These are phyloP conservation scores for Daldinia loculata DNA, from an alignment of 495 filamentous ascomycete species.

Conservation along the genomic window DNA sequence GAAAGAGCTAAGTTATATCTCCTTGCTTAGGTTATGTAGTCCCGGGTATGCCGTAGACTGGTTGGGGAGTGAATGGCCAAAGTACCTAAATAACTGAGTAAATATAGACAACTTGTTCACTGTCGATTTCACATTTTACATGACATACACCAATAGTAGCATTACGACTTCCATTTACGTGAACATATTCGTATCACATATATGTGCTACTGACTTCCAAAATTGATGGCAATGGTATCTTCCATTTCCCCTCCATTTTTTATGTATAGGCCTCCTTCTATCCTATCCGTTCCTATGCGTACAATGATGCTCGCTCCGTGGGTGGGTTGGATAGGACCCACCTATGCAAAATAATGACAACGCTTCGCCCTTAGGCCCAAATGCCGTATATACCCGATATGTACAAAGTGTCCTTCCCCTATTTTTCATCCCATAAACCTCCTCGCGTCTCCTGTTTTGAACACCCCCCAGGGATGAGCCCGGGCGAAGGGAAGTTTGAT, in stretches of 20 bases:
- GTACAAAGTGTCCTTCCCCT: background rate
- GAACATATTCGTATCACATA: background rate
- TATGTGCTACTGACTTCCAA: background rate
- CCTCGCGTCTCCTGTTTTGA: background rate
- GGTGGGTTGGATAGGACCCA: background rate
- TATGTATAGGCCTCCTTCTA: slow-evolving; percentile 4
- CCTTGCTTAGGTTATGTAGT: too few species aligned
- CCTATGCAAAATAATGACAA: slow-evolving; percentile 24
- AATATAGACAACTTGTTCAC: too few species aligned
- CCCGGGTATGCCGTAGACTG: too few species aligned
- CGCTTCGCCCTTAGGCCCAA: background rate
- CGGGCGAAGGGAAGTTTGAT: background rate
- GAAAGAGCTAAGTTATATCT: too few species aligned
- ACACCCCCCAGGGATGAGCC: slow-evolving; percentile 12
- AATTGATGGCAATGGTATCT: background rate
- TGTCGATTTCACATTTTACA: too few species aligned
- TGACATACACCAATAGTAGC: too few species aligned
- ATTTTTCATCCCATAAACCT: background rate
- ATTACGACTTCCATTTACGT: background rate
- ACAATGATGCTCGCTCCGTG: slow-evolving; percentile 7
- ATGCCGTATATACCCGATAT: slow-evolving; percentile 1
- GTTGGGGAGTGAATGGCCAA: too few species aligned
- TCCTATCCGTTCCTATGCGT: background rate
- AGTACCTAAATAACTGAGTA: background rate
- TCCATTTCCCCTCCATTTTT: background rate